Evolutionary conservation across 306 rosid genomes (phyloP).

Genomic region (Medicago ruthenica): DNA sequence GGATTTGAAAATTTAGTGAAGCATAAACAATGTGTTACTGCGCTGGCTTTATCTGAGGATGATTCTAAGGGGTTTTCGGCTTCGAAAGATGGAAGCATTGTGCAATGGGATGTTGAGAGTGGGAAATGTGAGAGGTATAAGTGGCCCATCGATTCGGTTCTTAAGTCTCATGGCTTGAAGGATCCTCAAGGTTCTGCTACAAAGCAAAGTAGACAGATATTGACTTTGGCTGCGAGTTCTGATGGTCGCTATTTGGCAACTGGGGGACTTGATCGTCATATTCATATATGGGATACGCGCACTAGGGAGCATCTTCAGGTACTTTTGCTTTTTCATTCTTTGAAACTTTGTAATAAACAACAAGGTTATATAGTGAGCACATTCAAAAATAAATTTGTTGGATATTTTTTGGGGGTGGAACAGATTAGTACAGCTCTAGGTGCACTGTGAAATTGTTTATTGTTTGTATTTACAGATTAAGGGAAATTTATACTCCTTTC

Average conservation of each 20-base stretch:
- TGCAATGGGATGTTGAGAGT: conserved; percentile 87
- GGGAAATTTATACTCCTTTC: background rate
- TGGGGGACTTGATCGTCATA: conserved; percentile 94
- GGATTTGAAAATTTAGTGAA: conserved; percentile 71
- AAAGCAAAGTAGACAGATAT: conserved; percentile 70
- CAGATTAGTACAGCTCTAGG: background rate
- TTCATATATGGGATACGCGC: conserved; percentile 97
- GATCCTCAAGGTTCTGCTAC: conserved; percentile 79
- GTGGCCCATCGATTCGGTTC: conserved; percentile 74
- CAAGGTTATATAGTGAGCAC: background rate
- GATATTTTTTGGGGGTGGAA: background rate
- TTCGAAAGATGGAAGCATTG: conserved; percentile 83
- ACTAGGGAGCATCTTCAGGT: conserved; percentile 92
- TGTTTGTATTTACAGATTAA: background rate
- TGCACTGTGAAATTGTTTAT: conserved; percentile 5
- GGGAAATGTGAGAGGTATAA: conserved; percentile 79
- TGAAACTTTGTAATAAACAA: conserved; percentile 5
- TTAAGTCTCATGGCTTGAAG: conserved; percentile 81
- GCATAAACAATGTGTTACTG: conserved; percentile 79
- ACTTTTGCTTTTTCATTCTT: conserved; percentile 3
- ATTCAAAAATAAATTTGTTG: background rate
- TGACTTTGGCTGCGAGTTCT: conserved; percentile 82
- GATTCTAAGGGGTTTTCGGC: conserved; percentile 90
- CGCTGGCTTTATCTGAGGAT: conserved; percentile 82
- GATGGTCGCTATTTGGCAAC: conserved; percentile 90